Base-by-base conservation (phyloP, 208 protist genomes). In the Trichomonas tenax region DNA sequence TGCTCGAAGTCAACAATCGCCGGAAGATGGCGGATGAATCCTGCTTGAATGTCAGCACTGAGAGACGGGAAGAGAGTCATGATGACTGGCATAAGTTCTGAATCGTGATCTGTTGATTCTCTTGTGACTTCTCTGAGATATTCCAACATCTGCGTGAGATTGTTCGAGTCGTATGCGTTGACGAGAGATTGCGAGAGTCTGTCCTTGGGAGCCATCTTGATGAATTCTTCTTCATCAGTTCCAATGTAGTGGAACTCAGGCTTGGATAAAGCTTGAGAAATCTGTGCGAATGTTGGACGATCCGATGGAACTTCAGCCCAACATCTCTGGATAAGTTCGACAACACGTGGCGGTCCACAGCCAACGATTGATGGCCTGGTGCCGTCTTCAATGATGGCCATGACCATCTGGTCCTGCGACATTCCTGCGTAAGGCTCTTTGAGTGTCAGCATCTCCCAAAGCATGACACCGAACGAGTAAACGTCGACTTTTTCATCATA, bases 401-500 rank as follows among this genome's bases (percentile, higher is more conserved):
- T 89, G 31, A 40, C 40, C 17, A 89, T 89, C 23, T 89, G 34
- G 46, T 31, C 82, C 46, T 89, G 82, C 40, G 31, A n/a, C 82
- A 89, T 89, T 46, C 40, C 40, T 31, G 31, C 38, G 23, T 89
- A 97, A 63, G 97, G 97, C 51, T 96, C 48, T 63, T 86, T 23
- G 17, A 96, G 41, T 0, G 97, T 98, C n/a, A 98, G 96, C 11
- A 98, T 63, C 63, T 97, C 97, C 14, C 97, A 97, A 44, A 97
- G 82, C 0, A 97, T 95, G 31, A 97, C 96, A 63, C 97, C 97
- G 88, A 90, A 97, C 15, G 96, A 97, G 36, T 96, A 98, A 21
- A 97, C 96, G 41, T 98, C 97, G 0, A 97, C 96, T 31, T 96
- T 96, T 3, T 96, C 95, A 72, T 97, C 96, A 48, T 97, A 97